Evolutionary conservation across 352 stramenopile genomes (phyloP).

Genomic region (Phytophthora megakarya): DNA sequence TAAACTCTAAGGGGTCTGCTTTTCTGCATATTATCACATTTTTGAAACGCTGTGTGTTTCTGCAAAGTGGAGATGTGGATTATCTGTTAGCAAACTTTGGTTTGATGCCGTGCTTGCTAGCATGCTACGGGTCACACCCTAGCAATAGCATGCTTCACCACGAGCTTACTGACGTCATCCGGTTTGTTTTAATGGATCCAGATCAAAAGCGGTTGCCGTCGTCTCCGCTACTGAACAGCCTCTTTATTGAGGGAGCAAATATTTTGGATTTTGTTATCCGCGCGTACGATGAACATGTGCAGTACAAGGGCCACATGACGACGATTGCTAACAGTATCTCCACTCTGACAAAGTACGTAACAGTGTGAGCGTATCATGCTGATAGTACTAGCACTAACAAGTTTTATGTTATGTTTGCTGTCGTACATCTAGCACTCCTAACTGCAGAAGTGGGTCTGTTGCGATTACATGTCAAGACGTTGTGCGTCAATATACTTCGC

Average conservation of each 20-base stretch:
- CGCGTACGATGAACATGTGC: slow-evolving; percentile 73
- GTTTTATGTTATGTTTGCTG: slow-evolving; percentile 5
- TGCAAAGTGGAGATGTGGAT: slow-evolving; percentile 78
- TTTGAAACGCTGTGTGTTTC: slow-evolving; percentile 81
- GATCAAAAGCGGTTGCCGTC: slow-evolving; percentile 82
- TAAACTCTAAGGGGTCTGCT: slow-evolving; percentile 71
- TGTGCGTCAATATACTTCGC: slow-evolving; percentile 73
- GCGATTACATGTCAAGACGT: slow-evolving; percentile 79
- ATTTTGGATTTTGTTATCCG: slow-evolving; percentile 84
- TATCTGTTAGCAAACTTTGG: slow-evolving; percentile 71
- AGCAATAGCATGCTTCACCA: slow-evolving; percentile 87
- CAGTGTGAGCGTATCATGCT: not conserved
- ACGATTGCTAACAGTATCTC: slow-evolving; percentile 91
- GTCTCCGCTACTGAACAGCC: slow-evolving; percentile 77
- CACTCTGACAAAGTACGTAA: slow-evolving; percentile 80
- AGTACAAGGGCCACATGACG: slow-evolving; percentile 90
- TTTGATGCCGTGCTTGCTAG: slow-evolving; percentile 82
- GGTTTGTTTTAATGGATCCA: slow-evolving; percentile 84
- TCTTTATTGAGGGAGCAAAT: slow-evolving; percentile 74
- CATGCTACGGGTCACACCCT: slow-evolving; percentile 77
- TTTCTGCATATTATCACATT: slow-evolving; percentile 83
- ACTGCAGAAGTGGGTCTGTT: slow-evolving; percentile 56
- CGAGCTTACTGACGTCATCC: slow-evolving; percentile 86
- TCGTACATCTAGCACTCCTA: slow-evolving; percentile 72
- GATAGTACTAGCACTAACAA: slow-evolving; percentile 12